Evolutionary conservation across 1,284 basidiomycete species (phyloP), one percentile per base, ranked within the genome.

Genomic region (Neonothopanus nambi): DNA sequence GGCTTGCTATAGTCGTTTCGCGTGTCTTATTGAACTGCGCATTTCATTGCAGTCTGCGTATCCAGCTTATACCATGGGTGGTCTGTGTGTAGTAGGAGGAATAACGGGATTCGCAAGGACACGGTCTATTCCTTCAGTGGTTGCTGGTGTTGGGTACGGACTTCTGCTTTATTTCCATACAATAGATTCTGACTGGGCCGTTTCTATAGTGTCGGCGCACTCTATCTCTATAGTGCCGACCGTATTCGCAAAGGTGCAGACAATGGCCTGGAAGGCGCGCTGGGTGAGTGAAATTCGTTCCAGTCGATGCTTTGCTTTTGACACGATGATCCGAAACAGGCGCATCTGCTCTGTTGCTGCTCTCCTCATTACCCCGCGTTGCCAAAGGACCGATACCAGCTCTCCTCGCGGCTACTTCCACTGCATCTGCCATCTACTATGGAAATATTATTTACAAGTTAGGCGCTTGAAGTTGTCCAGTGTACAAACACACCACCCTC

Each of bases 41-140:
- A 2, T 13, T 5, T 45, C 17, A 15, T 26, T 18, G n/a, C 60
- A 91, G 90, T 91, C 90, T 69, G 87, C 89, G 49, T 84, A 89
- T 68, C 89, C 90, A 60, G 88, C 91, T 55, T 88, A 83, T 67
- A 74, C 84, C 30, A 91, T 93, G 80, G 89, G 91, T 57, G 78
- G 72, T 57, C 73, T 93, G 57, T 93, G 91, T 70, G 73, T 89
- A 59, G 75, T 89, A 41, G 91, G 91, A 24, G 91, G 91, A 30
- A 58, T 89, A 47, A 85, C 84, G 39, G 89, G 89, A 35, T 91
- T 82, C 59, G 79, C 73, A 15, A 76, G 80, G 59, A 88, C 84
- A 52, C 79, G 84, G 23, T 91, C 89, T 36, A 74, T 91, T 30
- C 90, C 90, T 7, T 93, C 91, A 6, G 68, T 94, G 36, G 82